Evolutionary conservation across 345 rosid genomes (phyloP), one percentile per base, ranked within the genome.

Genomic region (Hibiscus trionum): DNA sequence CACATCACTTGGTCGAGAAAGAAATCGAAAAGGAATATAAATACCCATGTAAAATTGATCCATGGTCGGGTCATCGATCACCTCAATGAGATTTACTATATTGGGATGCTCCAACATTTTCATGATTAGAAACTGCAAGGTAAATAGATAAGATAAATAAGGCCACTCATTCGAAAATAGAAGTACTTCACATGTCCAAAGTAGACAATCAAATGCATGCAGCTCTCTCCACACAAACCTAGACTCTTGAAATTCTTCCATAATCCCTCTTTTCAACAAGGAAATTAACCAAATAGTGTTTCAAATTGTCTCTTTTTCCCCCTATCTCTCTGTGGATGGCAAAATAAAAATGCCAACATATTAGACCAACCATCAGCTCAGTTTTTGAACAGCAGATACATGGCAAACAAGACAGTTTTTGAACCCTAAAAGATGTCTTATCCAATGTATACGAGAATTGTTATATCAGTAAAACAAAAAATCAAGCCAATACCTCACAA

Each of bases 11-110:
- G 11, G 33, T 1, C 33, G 27, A 59, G 58, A 44, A 7, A 29
- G 21, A 8, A 66, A 69, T 6, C n/a, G 33, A 21, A 61, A 57
- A 39, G 61, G 73, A 5, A 53, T 67, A 70, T 64, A 68, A 70
- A 74, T 87, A 95, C 99, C 98, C 96, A 95, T 90, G 90, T 93
- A 95, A 81, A 92, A 93, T 81, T 89, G 93, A 86, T 95, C 99
- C 61, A 91, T 76, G 75, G 80, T 88, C 16, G 94, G 91, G 86
- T 95, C 99, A 90, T 95, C 93, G 81, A 95, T 95, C 87, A 95
- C 98, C 87, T 95, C 98, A 76, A 89, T 55, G 75, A 95, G 94
- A 86, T 95, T 95, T 66, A 95, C 98, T 50, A 93, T 93, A 80
- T 93, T 93, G 75, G 99, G 99, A 80, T 95, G 98, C 61, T 95